Conservation (phyloP, 2,329 filamentous ascomycete species). For the Aureobasidium sp. region DNA sequence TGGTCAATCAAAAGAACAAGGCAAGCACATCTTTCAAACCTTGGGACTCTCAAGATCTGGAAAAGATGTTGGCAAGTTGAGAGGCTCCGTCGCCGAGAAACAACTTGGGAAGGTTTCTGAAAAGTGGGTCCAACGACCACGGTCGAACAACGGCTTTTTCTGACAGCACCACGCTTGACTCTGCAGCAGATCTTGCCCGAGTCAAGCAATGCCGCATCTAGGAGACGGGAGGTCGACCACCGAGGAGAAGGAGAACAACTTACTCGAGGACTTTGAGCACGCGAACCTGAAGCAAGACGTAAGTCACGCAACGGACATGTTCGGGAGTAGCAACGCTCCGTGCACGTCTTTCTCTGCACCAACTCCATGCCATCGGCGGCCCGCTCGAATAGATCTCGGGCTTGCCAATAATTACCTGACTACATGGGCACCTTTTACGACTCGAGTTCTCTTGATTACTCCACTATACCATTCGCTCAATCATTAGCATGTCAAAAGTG, state of each 20-base stretch:
- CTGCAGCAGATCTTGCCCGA: not conserved
- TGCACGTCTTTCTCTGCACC: too few species aligned
- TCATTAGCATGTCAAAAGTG: too few species aligned
- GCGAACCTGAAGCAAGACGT: not conserved
- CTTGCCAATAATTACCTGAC: not conserved
- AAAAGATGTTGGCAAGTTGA: too few species aligned
- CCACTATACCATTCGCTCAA: too few species aligned
- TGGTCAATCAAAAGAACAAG: not conserved
- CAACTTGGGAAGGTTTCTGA: not conserved
- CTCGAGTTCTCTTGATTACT: too few species aligned
- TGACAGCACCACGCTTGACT: not conserved
- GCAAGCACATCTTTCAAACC: not conserved
- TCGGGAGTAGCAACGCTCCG: not conserved
- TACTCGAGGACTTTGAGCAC: too few species aligned
- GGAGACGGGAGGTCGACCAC: not conserved
- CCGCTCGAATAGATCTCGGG: not conserved
- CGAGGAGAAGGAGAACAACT: too few species aligned
- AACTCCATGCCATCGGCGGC: not conserved
- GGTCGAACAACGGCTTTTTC: not conserved
- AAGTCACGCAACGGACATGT: too few species aligned
- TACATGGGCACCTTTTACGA: not conserved
- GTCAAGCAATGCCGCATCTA: not conserved
- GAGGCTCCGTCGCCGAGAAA: not conserved
- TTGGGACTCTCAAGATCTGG: not conserved
- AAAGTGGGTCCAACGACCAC: not conserved